Conservation (phyloP, 148 eudicot genomes). For the Dianthus caryophyllus region DNA sequence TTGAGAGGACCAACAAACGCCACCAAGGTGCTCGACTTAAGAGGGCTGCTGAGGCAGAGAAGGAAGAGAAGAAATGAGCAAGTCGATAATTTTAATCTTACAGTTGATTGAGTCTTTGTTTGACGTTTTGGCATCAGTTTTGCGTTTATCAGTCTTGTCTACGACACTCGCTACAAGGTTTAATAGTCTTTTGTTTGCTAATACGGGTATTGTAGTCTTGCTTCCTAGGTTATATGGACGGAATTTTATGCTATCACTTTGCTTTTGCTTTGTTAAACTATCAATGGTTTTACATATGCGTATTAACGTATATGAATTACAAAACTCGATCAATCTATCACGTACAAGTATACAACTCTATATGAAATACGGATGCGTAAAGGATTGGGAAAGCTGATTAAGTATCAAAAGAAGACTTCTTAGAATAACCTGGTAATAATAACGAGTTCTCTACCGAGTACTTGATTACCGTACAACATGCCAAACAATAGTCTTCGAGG, state of each 20-base stretch:
- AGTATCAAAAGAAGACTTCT: too few species aligned
- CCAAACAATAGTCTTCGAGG: too few species aligned
- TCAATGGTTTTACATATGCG: too few species aligned
- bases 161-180: background rate
- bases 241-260: background rate
- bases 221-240: background rate
- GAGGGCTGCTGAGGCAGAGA: constrained; percentile 63
- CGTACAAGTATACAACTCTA: too few species aligned
- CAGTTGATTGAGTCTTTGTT: background rate
- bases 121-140: background rate
- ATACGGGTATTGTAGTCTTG: background rate
- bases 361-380: too few species aligned
- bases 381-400: too few species aligned
- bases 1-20: constrained; percentile 47
- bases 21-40: constrained; percentile 46
- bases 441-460: too few species aligned
- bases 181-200: background rate
- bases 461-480: too few species aligned
- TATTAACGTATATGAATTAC: too few species aligned
- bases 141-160: background rate
- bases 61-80: constrained; percentile 51
- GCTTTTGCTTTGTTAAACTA: too few species aligned
- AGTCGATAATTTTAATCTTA: background rate
- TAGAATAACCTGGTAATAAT: too few species aligned
- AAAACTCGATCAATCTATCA: too few species aligned